Evolutionary conservation across 768 basidiomycete species (phyloP), one percentile per base, ranked within the genome.

Genomic region (Porphyrellus cyaneotinctus): DNA sequence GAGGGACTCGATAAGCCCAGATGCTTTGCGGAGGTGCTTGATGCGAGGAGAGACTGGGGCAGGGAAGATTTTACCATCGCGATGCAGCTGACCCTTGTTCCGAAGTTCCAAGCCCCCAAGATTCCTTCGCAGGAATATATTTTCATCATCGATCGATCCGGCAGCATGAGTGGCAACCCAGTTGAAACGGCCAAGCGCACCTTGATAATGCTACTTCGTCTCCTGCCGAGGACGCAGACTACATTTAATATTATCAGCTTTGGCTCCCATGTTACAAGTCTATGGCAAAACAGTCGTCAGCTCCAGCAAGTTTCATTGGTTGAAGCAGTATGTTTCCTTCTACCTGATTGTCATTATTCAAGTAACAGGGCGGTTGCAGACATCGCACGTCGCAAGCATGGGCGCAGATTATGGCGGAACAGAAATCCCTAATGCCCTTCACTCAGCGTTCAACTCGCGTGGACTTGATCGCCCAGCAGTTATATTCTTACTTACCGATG

Each of bases 191-290:
- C 82, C 8, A 82, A 77, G 54, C 52, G 63, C 28, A 78, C 81
- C 0, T 64, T 85, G 30, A 43, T 43, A 0, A 69, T 80, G 56
- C 60, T 86, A 0, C 67, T 86, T 15, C 74, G 70, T 7, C 71
- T 81, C 58, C 69, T 85, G 4, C 80, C 82, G 0, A 51, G 38
- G 23, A 33, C 55, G 0, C 69, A 69, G 4, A 77, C 81, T 0
- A 58, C 46, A 1, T 81, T 86, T 70, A 86, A 86, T 47, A 70
- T 86, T n/a, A 72, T 80, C 49, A 77, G 76, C 48, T 86, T 85
- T 58, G 81, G 80, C 0, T 43, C 1, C 11, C 0, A 12, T 0
- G 63, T 63, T 6, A 54, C 52, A 5, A 41, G 60, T 9, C 57
- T 82, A 4, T 81, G 77, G 77, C 22, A 33, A 0, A 38, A 22